phyloP scores from a whole-genome alignment of 2,329 filamentous ascomycete species.

The Calonectria pauciramosa region DNA sequence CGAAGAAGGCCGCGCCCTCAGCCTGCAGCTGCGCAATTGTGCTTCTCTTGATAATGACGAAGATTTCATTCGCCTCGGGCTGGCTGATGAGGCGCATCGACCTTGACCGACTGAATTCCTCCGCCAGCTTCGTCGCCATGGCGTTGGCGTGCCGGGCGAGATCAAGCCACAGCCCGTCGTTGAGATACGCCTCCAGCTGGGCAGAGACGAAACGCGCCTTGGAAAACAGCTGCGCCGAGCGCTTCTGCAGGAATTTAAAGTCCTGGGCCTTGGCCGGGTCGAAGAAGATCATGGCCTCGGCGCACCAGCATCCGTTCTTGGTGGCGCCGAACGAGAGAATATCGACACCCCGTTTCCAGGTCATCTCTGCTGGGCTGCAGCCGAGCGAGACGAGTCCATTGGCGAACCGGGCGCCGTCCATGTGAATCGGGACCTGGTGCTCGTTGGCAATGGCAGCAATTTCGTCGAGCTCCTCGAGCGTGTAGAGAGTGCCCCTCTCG shows the following conservation, averaged over 20 bases:
- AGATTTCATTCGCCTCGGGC: neutral
- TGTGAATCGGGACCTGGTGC: conserved; percentile 8
- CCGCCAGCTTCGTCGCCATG: neutral
- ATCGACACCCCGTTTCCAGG: conserved; percentile 10
- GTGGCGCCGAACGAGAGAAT: conserved; percentile 15
- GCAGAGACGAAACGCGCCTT: conserved; percentile 13
- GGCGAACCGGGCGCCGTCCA: conserved; percentile 14
- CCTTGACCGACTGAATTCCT: neutral
- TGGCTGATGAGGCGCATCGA: neutral
- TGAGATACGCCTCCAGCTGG: conserved; percentile 5
- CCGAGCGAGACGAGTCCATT: conserved; percentile 10
- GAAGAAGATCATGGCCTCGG: conserved; percentile 11
- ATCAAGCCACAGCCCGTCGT: neutral
- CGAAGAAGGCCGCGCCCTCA: neutral
- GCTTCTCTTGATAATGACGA: conserved; percentile 2
- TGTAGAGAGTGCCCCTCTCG: conserved; percentile 5
- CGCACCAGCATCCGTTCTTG: conserved; percentile 18
- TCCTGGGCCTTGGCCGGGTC: neutral
- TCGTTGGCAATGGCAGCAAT: conserved; percentile 1
- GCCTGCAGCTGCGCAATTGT: neutral
- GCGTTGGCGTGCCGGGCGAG: neutral
- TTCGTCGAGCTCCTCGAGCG: neutral
- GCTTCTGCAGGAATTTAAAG: conserved; percentile 8
- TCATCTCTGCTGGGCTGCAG: conserved; percentile 17
- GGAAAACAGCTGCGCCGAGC: conserved; percentile 10